These are phyloP conservation scores for Davidsoniella virescens DNA, from an alignment of 2,329 filamentous ascomycete species.

Conservation along the genomic window DNA sequence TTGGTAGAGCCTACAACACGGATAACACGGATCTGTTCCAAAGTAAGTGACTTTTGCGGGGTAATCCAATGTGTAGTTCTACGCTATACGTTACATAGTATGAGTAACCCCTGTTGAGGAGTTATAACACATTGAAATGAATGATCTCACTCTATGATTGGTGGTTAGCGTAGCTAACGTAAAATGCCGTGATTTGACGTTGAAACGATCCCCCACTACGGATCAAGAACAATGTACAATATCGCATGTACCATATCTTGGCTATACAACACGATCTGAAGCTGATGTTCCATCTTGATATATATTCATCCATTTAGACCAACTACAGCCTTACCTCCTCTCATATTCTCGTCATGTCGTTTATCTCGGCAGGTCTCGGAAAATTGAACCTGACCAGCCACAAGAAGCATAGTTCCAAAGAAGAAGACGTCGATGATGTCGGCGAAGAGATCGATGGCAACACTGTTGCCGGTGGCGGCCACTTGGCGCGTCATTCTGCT, in stretches of 20 bases:
- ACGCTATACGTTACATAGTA: too few species aligned
- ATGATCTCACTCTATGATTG: too few species aligned
- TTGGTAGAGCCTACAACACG: too few species aligned
- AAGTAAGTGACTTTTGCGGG: too few species aligned
- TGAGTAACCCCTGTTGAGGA: too few species aligned
- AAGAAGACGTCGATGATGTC: conserved; percentile 32
- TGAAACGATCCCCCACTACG: not conserved
- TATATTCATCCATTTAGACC: not conserved
- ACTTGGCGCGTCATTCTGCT: conserved; percentile 30
- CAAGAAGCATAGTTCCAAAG: conserved; percentile 12
- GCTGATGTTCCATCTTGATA: not conserved
- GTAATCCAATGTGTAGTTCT: too few species aligned
- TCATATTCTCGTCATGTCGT: conserved; percentile 11
- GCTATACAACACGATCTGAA: too few species aligned
- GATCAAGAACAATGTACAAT: not conserved
- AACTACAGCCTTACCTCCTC: not conserved
- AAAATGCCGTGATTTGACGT: not conserved
- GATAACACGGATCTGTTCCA: too few species aligned
- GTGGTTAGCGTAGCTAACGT: too few species aligned
- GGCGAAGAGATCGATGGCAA: conserved; percentile 34
- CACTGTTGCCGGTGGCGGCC: conserved; percentile 44
- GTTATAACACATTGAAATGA: too few species aligned
- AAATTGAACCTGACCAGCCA: conserved; percentile 8
- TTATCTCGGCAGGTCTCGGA: conserved; percentile 12
- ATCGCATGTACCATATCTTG: not conserved